phyloP scores from a whole-genome alignment of 192 early-diverging fungal genomes.

The Cladochytrium replicatum region DNA sequence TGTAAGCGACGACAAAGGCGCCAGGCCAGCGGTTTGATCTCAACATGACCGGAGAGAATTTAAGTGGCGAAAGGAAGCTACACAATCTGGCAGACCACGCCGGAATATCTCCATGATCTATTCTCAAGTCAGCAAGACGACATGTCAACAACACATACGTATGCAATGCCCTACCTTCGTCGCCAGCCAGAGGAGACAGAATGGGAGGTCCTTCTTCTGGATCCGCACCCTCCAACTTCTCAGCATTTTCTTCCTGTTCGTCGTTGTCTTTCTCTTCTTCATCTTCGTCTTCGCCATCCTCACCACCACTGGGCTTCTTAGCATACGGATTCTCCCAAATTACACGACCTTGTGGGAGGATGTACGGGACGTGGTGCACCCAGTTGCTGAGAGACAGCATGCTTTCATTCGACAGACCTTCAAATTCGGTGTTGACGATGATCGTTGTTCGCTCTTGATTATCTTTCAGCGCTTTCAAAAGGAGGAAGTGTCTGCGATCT shows the following conservation, averaged over 20 bases:
- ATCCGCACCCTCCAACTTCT: conserved; percentile 20
- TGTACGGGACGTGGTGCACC: conserved; percentile 55
- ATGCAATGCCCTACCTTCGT: conserved; percentile 30
- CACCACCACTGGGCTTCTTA: conserved; percentile 15
- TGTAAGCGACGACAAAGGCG: conserved; percentile 40
- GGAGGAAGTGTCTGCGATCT: neutral
- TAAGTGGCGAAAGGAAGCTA: conserved; percentile 27
- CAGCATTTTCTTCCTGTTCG: conserved; percentile 20
- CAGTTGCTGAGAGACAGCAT: conserved; percentile 39
- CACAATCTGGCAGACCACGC: conserved; percentile 38
- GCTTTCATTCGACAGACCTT: conserved; percentile 34
- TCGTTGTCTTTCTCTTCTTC: conserved; percentile 23
- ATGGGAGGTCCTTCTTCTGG: conserved; percentile 43
- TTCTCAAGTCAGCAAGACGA: conserved; percentile 1
- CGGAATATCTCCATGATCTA: conserved; percentile 34
- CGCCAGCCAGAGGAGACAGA: conserved; percentile 27
- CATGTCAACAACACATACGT: conserved; percentile 1
- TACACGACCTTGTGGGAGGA: conserved; percentile 46
- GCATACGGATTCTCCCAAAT: conserved; percentile 44
- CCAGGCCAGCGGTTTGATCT: conserved; percentile 50
- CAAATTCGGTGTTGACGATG: conserved; percentile 52
- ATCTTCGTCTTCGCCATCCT: conserved; percentile 22
- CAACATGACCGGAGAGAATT: conserved; percentile 45
- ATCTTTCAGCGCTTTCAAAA: conserved; percentile 2
- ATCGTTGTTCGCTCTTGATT: conserved; percentile 36